Percentiles rank a stretch among this genome's conserved stretches.
Conservation (phyloP, 2,329 filamentous ascomycete genomes). For the Leptographium wingfieldii region DNA sequence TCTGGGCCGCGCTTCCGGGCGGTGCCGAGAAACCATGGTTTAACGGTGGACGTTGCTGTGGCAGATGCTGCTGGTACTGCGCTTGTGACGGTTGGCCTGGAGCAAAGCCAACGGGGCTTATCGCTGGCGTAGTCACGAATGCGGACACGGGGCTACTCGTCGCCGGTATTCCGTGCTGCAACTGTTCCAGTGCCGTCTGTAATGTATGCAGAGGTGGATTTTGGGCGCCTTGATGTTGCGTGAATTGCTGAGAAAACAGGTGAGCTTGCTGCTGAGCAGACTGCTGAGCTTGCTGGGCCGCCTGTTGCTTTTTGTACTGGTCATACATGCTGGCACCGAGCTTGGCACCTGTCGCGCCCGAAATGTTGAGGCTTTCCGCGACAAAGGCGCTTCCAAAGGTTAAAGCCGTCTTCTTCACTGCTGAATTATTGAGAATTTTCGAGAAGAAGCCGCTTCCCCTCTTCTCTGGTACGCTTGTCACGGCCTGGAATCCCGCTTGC, state of each 20-base stretch:
- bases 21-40: background rate
- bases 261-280: background rate
- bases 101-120: background rate
- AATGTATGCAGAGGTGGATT: background rate
- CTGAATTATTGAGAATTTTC: constrained; percentile 11
- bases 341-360: constrained; percentile 4
- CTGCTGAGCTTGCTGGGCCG: background rate
- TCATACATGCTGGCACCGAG: constrained; percentile 5
- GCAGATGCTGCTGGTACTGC: background rate
- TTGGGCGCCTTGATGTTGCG: background rate
- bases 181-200: background rate
- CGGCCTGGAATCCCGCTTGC: background rate
- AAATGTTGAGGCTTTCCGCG: constrained; percentile 5
- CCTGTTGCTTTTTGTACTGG: constrained; percentile 5
- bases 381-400: constrained; percentile 8
- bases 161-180: background rate
- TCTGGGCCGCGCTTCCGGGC: background rate
- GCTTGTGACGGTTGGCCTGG: background rate
- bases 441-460: constrained; percentile 5
- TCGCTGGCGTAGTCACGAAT: background rate
- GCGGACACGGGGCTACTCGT: background rate
- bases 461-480: background rate
- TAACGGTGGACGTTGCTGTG: background rate
- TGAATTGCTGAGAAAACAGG: background rate
- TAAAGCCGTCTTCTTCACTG: constrained; percentile 8